phyloP scores from a whole-genome alignment of 441 rosid species.

The Omphalea diandra region DNA sequence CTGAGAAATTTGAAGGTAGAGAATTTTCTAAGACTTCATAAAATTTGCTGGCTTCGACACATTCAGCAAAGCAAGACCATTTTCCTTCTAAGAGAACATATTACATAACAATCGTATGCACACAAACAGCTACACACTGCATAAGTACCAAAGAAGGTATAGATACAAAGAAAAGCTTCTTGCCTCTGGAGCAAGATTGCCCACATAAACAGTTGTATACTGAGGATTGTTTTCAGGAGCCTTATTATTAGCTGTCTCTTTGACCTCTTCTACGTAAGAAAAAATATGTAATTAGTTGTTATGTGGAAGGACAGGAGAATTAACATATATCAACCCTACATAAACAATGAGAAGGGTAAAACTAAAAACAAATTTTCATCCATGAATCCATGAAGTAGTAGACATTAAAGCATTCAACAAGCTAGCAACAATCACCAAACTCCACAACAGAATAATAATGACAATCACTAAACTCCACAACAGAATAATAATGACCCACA shows the following conservation, averaged over 20 bases:
- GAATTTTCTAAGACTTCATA: too few species aligned
- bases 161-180: constrained; percentile 17
- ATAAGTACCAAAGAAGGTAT: too few species aligned
- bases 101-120: neutral
- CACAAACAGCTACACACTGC: neutral
- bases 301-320: too few species aligned
- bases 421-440: neutral
- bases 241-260: constrained; percentile 62
- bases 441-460: too few species aligned
- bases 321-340: neutral
- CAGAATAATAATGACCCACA: neutral
- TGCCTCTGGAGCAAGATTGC: too few species aligned
- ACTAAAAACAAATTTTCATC: neutral
- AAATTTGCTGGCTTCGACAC: neutral
- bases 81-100: neutral
- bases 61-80: neutral
- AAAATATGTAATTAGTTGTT: neutral
- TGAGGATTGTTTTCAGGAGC: too few species aligned
- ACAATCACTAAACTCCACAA: too few species aligned
- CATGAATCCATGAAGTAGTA: too few species aligned
- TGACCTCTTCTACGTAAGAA: constrained; percentile 71
- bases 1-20: too few species aligned
- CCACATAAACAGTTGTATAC: too few species aligned
- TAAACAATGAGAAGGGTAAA: neutral
- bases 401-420: neutral